phyloP scores from a whole-genome alignment of 495 filamentous ascomycete species.

The Xylaria scruposa region DNA sequence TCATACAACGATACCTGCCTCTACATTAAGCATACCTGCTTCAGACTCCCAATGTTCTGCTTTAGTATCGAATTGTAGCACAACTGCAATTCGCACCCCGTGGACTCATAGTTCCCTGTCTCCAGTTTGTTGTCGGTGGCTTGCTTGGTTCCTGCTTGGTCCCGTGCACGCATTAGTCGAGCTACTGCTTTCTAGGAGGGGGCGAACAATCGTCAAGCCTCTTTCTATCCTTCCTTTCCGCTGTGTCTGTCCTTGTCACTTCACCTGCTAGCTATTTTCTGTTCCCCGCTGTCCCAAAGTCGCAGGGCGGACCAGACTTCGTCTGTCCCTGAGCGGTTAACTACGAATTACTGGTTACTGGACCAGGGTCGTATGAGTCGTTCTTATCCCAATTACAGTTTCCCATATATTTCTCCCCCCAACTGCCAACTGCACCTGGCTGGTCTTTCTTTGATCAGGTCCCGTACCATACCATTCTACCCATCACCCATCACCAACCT shows the following conservation, averaged over 20 bases:
- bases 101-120: constrained; percentile 2
- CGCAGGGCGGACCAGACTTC: not conserved
- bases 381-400: constrained; percentile 19
- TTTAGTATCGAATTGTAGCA: constrained; percentile 8
- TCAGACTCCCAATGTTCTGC: not conserved
- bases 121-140: constrained; percentile 11
- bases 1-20: not conserved
- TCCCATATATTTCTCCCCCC: constrained; percentile 14
- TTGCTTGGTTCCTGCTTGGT: constrained; percentile 16
- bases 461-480: constrained; percentile 10
- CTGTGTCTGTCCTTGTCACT: not conserved
- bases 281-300: not conserved
- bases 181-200: constrained; percentile 11
- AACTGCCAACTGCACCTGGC: constrained; percentile 12
- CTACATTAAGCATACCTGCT: not conserved
- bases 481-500: constrained; percentile 15
- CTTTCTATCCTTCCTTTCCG: not conserved
- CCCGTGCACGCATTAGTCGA: constrained; percentile 22
- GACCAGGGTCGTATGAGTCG: constrained; percentile 13
- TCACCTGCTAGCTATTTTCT: constrained; percentile 1
- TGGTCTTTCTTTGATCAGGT: constrained; percentile 16
- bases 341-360: too few relatives aligned
- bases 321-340: constrained; percentile 16
- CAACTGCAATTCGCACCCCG: not conserved
- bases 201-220: constrained; percentile 18